Base-by-base conservation (phyloP, 805 yeast genomes). In the Kuraishia piskuri region DNA sequence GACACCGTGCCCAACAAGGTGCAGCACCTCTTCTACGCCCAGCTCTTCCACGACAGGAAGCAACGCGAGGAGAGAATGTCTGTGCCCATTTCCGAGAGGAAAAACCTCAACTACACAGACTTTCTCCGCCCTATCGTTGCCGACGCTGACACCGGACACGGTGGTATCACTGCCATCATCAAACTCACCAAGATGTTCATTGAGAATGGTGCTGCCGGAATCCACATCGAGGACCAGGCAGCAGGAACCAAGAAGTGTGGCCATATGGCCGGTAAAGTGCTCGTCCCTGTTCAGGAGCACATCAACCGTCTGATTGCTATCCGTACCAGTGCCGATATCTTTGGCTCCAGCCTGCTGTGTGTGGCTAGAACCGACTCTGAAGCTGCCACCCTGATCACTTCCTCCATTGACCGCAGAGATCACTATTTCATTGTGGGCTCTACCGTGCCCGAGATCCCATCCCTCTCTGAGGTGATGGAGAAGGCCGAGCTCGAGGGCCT, bases 171-270 rank as follows among this genome's bases (percentile, higher is more conserved):
- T 56, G 98, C 98, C 54, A 90, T 90, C 61, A 86, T 90, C 75
- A 92, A 92, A 75, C 82, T 92, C 69, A 90, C 97, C 64, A 92
- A 92, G 77, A 78, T 92, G 83, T 92, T 92, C 68, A 88, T 92
- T 63, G 98, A 92, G 76, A 84, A 95, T 65, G 98, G 98, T 71
- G 99, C 98, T 54, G 97, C 98, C 55, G 98, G 98, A 67, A 90
- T 92, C 64, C 99, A 92, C 70, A 90, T 92, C 68, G 99, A 92
- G 76, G 98, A 92, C 73, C 98, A 92, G 79, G 97, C 97, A 53
- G 96, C 98, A 53, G 97, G 97, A 64, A 92, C 97, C 63, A 92
- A 92, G 73, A 92, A 92, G 76, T 92, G 98, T 76, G 98, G 98
- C 57, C 98, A 92, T 74, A 92, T 92, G 98, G 97, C 96, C 60